A percentile compares a stretch with the other conserved stretches of the same genome.
Conservation (phyloP, 192 early-diverging fungal species). For the Phlyctochytrium arcticum region DNA sequence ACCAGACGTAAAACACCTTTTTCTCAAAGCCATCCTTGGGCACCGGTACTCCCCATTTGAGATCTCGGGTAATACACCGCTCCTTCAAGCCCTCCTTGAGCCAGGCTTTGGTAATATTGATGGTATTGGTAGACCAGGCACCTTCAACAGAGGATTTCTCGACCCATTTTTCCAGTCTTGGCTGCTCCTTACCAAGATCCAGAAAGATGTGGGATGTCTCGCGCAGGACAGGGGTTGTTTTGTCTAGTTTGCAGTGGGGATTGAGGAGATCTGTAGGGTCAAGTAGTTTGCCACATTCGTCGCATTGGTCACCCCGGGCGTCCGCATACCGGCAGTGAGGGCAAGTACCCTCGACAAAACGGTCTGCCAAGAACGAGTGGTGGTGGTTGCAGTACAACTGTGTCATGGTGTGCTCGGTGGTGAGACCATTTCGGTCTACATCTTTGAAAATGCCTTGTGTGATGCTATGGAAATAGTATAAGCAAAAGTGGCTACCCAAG, state of each 20-base stretch:
- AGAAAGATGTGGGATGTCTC: slow-evolving; percentile 90
- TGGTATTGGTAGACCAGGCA: slow-evolving; percentile 81
- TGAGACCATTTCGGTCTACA: slow-evolving; percentile 64
- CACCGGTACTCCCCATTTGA: slow-evolving; percentile 98
- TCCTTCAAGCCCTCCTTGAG: slow-evolving; percentile 87
- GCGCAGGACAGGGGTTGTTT: slow-evolving; percentile 70
- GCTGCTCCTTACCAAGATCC: slow-evolving; percentile 75
- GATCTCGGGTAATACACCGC: slow-evolving; percentile 95
- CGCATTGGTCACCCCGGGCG: slow-evolving; percentile 99
- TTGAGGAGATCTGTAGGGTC: slow-evolving; percentile 91
- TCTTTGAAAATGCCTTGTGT: slow-evolving; percentile 85
- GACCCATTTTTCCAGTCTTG: slow-evolving; percentile 71
- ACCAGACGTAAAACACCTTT: slow-evolving; percentile 99
- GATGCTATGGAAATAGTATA: slow-evolving; percentile 40
- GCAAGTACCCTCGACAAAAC: slow-evolving; percentile 95
- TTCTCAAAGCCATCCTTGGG: slow-evolving; percentile 76
- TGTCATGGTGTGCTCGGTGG: slow-evolving; percentile 70
- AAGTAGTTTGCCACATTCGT: slow-evolving; percentile 84
- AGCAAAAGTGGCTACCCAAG: not conserved
- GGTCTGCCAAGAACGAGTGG: slow-evolving; percentile 87
- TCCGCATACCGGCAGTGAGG: slow-evolving; percentile 72
- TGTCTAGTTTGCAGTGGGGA: slow-evolving; percentile 92
- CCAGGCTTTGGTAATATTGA: slow-evolving; percentile 88
- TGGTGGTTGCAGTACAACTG: slow-evolving; percentile 92
- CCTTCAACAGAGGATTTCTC: slow-evolving; percentile 66